A percentile compares a stretch with the other conserved stretches of the same genome.
These are phyloP conservation scores for Yueomyces sp. DNA, from an alignment of 1,139 yeast species.

Conservation along the genomic window DNA sequence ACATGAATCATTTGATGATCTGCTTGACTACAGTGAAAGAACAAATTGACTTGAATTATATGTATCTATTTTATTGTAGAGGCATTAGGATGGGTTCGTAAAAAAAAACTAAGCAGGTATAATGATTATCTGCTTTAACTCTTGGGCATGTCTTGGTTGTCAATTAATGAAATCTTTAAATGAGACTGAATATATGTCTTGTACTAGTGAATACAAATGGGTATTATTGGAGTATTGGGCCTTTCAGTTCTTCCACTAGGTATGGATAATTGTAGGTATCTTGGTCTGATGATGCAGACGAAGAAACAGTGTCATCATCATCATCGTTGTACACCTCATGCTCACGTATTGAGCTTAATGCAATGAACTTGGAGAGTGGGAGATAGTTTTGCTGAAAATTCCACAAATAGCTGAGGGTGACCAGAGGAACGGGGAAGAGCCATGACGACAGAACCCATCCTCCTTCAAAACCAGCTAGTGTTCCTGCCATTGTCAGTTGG, in stretches of 20 bases:
- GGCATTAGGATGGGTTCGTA: too few species aligned
- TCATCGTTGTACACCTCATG: conserved; percentile 20
- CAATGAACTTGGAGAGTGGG: conserved; percentile 77
- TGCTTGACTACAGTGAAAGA: too few species aligned
- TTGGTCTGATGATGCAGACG: conserved; percentile 27
- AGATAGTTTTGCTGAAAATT: conserved; percentile 70
- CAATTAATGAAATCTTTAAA: too few species aligned
- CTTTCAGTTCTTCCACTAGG: conserved; percentile 55
- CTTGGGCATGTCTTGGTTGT: too few species aligned
- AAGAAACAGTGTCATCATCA: conserved; percentile 21
- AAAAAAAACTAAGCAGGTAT: too few species aligned
- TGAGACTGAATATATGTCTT: too few species aligned
- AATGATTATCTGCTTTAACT: too few species aligned
- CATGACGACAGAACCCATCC: conserved; percentile 65
- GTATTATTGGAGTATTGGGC: conserved; percentile 35
- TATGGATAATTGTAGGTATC: conserved; percentile 71
- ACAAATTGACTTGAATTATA: too few species aligned
- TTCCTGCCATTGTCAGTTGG: conserved; percentile 87
- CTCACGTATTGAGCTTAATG: conserved; percentile 51
- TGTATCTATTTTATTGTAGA: too few species aligned
- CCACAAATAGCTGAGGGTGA: conserved; percentile 58
- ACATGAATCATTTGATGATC: too few species aligned
- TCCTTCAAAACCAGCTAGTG: conserved; percentile 61
- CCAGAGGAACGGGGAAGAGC: conserved; percentile 61
- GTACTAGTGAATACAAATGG: too few species aligned